Conservation (phyloP, 2,329 filamentous ascomycete species). For the Cephalotrichum gorgonifer region DNA sequence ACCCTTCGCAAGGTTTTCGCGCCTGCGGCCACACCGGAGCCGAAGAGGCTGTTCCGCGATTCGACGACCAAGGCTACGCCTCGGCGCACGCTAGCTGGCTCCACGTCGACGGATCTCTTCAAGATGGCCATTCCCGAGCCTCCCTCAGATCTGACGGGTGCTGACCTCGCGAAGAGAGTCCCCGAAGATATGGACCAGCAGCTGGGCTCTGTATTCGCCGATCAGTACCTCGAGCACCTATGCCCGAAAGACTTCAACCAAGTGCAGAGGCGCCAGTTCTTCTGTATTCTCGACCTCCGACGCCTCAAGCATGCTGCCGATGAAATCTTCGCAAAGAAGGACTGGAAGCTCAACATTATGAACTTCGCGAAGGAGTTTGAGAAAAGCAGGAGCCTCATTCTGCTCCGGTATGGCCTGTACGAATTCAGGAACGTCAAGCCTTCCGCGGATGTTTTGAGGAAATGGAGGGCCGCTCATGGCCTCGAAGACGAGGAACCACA, state of each 20-base stretch:
- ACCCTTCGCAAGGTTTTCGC: conserved; percentile 38
- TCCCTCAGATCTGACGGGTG: conserved; percentile 44
- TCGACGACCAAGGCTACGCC: conserved; percentile 30
- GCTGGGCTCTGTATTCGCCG: conserved; percentile 44
- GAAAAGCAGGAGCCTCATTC: conserved; percentile 51
- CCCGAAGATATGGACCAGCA: conserved; percentile 40
- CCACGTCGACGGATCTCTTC: conserved; percentile 31
- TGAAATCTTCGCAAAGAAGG: conserved; percentile 49
- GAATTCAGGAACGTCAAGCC: conserved; percentile 54
- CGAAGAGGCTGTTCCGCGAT: conserved; percentile 30
- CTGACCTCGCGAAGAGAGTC: conserved; percentile 40
- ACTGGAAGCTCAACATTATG: conserved; percentile 51
- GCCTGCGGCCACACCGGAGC: conserved; percentile 31
- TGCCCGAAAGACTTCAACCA: conserved; percentile 48
- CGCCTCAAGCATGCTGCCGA: conserved; percentile 51
- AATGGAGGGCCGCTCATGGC: conserved; percentile 47
- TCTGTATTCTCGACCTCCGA: conserved; percentile 51
- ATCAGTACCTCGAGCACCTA: conserved; percentile 46
- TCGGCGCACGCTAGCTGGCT: conserved; percentile 1
- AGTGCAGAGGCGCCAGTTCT: conserved; percentile 50
- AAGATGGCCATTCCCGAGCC: conserved; percentile 49
- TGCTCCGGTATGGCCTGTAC: conserved; percentile 51
- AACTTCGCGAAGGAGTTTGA: conserved; percentile 57
- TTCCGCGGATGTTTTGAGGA: conserved; percentile 44
- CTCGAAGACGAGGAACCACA: conserved; percentile 31